Percentiles rank a stretch among this genome's conserved stretches.
phyloP scores from a whole-genome alignment of 2,329 filamentous ascomycete species.

The Exserohilum rostratum region DNA sequence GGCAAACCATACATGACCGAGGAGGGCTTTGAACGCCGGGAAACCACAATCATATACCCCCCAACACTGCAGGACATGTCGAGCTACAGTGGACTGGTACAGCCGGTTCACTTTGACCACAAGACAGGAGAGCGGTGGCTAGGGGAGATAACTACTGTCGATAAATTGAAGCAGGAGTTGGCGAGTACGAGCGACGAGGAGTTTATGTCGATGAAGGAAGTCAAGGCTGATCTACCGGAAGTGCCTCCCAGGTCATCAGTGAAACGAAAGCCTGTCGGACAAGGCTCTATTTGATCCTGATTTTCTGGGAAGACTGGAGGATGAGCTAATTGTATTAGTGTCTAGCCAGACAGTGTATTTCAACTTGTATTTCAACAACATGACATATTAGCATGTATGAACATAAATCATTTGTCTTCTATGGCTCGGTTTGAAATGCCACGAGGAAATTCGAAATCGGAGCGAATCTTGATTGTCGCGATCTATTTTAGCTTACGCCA shows the following conservation, averaged over 20 bases:
- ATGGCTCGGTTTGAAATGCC: not conserved
- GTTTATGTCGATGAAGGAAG: conserved; percentile 14
- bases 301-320: not conserved
- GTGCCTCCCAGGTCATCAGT: conserved; percentile 12
- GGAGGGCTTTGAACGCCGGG: conserved; percentile 51
- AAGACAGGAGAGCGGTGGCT: conserved; percentile 35
- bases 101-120: conserved; percentile 40
- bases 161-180: conserved; percentile 22
- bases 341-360: not conserved
- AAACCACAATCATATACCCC: conserved; percentile 55
- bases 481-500: not conserved
- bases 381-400: not conserved
- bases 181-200: conserved; percentile 9
- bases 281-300: conserved; percentile 6
- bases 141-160: conserved; percentile 30
- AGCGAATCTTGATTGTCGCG: not conserved
- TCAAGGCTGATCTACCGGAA: conserved; percentile 17
- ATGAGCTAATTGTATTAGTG: not conserved
- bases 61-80: conserved; percentile 49
- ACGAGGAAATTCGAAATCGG: not conserved
- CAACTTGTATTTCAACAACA: not conserved
- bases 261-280: conserved; percentile 21
- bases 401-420: not conserved
- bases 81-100: conserved; percentile 32
- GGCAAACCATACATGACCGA: conserved; percentile 43